Evolutionary conservation across 306 rosid species (phyloP).

Genomic region (Mimosa bimucronata): DNA sequence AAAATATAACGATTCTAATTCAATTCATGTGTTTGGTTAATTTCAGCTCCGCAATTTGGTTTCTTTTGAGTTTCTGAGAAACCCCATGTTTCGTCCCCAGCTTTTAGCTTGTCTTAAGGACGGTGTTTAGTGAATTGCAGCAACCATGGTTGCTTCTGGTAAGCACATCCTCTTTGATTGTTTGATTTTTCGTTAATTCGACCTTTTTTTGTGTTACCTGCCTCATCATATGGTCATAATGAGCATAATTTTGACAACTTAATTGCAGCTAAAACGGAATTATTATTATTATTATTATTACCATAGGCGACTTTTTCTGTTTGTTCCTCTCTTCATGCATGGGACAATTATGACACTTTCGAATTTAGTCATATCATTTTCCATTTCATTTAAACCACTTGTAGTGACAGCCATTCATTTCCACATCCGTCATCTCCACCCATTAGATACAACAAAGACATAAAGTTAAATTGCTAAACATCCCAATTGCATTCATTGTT

Average conservation of each 20-base stretch:
- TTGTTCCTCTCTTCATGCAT: not conserved
- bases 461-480: not conserved
- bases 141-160: conserved; percentile 57
- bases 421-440: not conserved
- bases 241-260: not conserved
- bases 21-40: not conserved
- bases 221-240: not conserved
- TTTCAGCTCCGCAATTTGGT: conserved; percentile 60
- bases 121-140: conserved; percentile 50
- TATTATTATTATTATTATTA: not conserved
- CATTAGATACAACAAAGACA: not conserved
- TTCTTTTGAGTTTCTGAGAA: conserved; percentile 46
- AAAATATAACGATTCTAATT: not conserved
- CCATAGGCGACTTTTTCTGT: not conserved
- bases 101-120: conserved; percentile 41
- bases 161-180: not conserved
- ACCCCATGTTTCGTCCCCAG: conserved; percentile 19
- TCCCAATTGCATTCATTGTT: not conserved
- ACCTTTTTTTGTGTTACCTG: not conserved
- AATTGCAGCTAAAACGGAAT: not conserved
- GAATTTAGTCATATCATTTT: not conserved
- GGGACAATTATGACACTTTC: not conserved
- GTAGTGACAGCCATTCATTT: not conserved
- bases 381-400: not conserved
- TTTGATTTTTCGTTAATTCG: not conserved